Evolutionary conservation across 2,329 filamentous ascomycete species (phyloP).

Genomic region (Colletotrichum orbiculare): DNA sequence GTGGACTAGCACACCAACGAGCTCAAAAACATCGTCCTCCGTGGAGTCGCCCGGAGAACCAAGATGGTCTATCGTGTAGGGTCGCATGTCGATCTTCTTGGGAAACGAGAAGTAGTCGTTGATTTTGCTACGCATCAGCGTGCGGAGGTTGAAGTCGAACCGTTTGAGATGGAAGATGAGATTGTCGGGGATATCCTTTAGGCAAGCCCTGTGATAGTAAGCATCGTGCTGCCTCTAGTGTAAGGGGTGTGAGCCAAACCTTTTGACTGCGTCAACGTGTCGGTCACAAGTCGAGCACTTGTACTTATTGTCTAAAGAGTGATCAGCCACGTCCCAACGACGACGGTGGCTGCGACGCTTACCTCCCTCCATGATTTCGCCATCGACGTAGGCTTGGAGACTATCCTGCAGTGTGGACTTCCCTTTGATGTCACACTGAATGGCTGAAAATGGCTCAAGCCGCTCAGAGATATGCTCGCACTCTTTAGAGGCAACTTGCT

Average conservation of each 20-base stretch:
- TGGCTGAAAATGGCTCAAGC: constrained; percentile 90
- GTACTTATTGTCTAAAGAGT: constrained; percentile 86
- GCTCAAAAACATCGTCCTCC: constrained; percentile 83
- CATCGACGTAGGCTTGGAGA: constrained; percentile 93
- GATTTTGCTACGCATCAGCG: constrained; percentile 87
- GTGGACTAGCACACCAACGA: constrained; percentile 95
- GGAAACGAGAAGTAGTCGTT: constrained; percentile 96
- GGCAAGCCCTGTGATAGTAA: constrained; percentile 72
- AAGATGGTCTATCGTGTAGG: constrained; percentile 89
- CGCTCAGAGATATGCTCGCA: constrained; percentile 93
- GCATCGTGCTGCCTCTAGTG: not conserved
- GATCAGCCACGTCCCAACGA: not conserved
- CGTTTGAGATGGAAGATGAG: constrained; percentile 95
- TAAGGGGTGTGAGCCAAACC: constrained; percentile 55
- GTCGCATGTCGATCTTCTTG: constrained; percentile 82
- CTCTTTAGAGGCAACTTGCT: constrained; percentile 95
- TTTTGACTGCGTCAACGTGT: constrained; percentile 93
- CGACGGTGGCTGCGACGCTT: constrained; percentile 39
- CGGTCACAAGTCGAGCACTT: constrained; percentile 91
- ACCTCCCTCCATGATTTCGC: constrained; percentile 94
- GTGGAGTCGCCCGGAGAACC: constrained; percentile 67
- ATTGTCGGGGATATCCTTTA: constrained; percentile 93
- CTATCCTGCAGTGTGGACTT: constrained; percentile 87
- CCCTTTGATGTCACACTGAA: constrained; percentile 96
- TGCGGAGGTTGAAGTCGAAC: constrained; percentile 83